Conservation (phyloP, 352 stramenopile genomes). For the Pythium periplocum region DNA sequence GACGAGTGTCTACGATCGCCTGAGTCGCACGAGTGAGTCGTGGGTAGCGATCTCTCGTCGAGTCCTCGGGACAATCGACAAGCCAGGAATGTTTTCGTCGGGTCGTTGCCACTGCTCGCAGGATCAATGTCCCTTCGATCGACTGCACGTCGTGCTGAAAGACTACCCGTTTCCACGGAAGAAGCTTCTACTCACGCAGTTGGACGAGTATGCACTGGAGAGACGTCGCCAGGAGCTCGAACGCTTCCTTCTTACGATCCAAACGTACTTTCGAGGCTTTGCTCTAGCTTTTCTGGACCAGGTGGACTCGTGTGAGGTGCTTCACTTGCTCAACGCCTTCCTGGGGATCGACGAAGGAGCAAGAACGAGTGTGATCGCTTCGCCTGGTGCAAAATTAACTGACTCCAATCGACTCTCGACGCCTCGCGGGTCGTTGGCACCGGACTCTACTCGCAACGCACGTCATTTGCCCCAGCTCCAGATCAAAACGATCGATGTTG, state of each 20-base stretch:
- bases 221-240: constrained; percentile 40
- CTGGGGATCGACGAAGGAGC: not conserved
- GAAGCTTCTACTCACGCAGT: constrained; percentile 35
- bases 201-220: constrained; percentile 23
- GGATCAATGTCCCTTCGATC: constrained; percentile 41
- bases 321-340: constrained; percentile 34
- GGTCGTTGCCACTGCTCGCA: constrained; percentile 29
- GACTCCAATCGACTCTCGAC: too few relatives aligned
- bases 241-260: constrained; percentile 36
- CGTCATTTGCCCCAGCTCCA: not conserved
- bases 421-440: too few relatives aligned
- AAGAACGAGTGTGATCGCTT: not conserved
- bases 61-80: not conserved
- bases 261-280: constrained; percentile 47
- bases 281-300: constrained; percentile 38
- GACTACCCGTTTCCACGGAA: constrained; percentile 51
- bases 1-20: not conserved
- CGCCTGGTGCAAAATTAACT: not conserved
- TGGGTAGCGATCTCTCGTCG: not conserved
- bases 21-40: not conserved
- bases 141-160: constrained; percentile 35
- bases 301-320: constrained; percentile 38
- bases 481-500: not conserved
- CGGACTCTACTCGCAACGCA: not conserved
- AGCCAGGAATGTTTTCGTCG: not conserved